Evolutionary conservation across 192 early-diverging fungal species (phyloP).

Genomic region (Backusella morwellensis): DNA sequence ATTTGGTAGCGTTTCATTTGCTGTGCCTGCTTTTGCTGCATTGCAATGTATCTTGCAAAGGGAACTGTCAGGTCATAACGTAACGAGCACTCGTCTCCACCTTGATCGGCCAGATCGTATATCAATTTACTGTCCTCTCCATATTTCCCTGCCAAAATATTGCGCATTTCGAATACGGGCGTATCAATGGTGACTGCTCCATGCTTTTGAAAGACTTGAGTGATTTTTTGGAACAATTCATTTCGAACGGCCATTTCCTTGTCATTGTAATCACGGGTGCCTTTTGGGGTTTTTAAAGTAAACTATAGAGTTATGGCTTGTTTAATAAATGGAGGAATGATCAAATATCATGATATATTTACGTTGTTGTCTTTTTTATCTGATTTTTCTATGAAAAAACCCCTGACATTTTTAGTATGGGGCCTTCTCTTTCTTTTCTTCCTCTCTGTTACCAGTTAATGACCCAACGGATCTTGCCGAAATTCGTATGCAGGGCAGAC

Average conservation of each 20-base stretch:
- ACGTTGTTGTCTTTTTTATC: slow-evolving; percentile 1
- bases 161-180: slow-evolving; percentile 87
- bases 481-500: background rate
- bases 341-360: background rate
- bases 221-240: slow-evolving; percentile 83
- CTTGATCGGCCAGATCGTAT: slow-evolving; percentile 95
- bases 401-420: background rate
- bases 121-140: slow-evolving; percentile 98
- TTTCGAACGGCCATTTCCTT: slow-evolving; percentile 84
- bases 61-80: slow-evolving; percentile 98
- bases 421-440: background rate
- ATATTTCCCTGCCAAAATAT: slow-evolving; percentile 95
- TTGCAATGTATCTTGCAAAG: slow-evolving; percentile 92
- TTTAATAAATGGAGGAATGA: background rate
- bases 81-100: slow-evolving; percentile 91
- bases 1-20: slow-evolving; percentile 98
- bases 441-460: background rate
- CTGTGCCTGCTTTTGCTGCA: slow-evolving; percentile 71
- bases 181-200: slow-evolving; percentile 98
- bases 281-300: slow-evolving; percentile 20
- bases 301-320: background rate
- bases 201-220: slow-evolving; percentile 85
- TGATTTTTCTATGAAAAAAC: background rate
- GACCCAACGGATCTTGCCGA: background rate
- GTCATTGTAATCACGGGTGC: slow-evolving; percentile 29